Evolutionary conservation across 2,329 filamentous ascomycete genomes (phyloP).

Genomic region (Pseudonectria foliicola): DNA sequence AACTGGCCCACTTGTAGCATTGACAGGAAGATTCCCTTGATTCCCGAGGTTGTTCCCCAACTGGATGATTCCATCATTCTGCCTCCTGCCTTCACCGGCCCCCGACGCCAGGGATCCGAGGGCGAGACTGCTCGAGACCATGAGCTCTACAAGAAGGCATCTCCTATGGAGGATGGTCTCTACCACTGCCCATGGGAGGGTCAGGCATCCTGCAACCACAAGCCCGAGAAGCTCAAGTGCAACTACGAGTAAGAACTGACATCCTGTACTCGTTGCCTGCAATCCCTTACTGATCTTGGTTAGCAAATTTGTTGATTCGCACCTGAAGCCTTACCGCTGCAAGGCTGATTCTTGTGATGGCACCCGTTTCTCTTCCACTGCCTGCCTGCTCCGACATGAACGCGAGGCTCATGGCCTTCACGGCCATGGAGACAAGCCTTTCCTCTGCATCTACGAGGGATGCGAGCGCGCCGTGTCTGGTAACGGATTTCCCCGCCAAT

Average conservation of each 20-base stretch:
- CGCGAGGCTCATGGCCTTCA: constrained; percentile 94
- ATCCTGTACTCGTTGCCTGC: constrained; percentile 7
- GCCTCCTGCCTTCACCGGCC: constrained; percentile 31
- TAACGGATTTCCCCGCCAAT: constrained; percentile 88
- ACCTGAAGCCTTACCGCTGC: constrained; percentile 94
- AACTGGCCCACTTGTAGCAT: constrained; percentile 18
- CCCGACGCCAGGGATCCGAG: constrained; percentile 43
- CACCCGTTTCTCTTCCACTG: constrained; percentile 88
- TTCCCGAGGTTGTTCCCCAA: constrained; percentile 19
- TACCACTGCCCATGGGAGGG: constrained; percentile 91
- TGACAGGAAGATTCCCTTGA: constrained; percentile 25
- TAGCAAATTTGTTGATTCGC: constrained; percentile 96
- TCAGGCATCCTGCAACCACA: constrained; percentile 69
- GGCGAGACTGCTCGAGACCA: constrained; percentile 58
- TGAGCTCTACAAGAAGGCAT: constrained; percentile 61
- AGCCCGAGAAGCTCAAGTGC: constrained; percentile 94
- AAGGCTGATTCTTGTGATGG: constrained; percentile 78
- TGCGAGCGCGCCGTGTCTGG: constrained; percentile 78
- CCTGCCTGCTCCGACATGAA: constrained; percentile 89
- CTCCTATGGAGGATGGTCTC: constrained; percentile 63
- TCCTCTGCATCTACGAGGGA: constrained; percentile 78
- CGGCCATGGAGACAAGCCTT: constrained; percentile 87
- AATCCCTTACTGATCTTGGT: constrained; percentile 15
- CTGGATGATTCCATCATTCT: constrained; percentile 25
- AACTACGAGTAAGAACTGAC: constrained; percentile 81